Percentiles rank a stretch among this genome's conserved stretches.
phyloP scores from a whole-genome alignment of 495 filamentous ascomycete species.

The Hypoxylon cercidicola region DNA sequence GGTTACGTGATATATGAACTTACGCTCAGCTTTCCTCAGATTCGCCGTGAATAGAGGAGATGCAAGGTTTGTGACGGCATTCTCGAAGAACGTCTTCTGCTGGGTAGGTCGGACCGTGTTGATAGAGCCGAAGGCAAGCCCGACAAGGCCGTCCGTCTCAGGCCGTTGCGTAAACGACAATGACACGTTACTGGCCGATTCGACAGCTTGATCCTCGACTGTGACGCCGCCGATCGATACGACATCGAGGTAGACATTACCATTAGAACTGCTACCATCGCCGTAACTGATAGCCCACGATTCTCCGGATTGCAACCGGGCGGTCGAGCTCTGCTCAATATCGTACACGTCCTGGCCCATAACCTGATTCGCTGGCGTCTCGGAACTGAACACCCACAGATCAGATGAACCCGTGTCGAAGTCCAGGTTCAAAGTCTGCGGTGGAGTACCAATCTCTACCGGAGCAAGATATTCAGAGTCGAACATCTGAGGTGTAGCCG shows the following conservation, averaged over 20 bases:
- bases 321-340: conserved; percentile 58
- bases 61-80: conserved; percentile 68
- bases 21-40: conserved; percentile 70
- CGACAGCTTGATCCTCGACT: conserved; percentile 75
- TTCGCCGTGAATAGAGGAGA: conserved; percentile 76
- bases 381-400: conserved; percentile 71
- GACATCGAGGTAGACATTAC: conserved; percentile 78
- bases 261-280: conserved; percentile 74
- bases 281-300: conserved; percentile 79
- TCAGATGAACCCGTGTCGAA: conserved; percentile 83
- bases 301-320: conserved; percentile 61
- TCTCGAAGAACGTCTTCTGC: conserved; percentile 81
- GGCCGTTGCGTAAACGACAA: conserved; percentile 67
- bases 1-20: conserved; percentile 8
- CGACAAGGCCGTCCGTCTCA: conserved; percentile 76
- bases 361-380: conserved; percentile 53
- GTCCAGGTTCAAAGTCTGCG: conserved; percentile 74
- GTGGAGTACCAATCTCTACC: conserved; percentile 76
- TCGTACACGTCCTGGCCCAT: conserved; percentile 67
- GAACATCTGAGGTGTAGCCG: conserved; percentile 59
- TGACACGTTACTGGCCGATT: conserved; percentile 74
- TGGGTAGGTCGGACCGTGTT: conserved; percentile 73
- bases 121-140: conserved; percentile 76
- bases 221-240: conserved; percentile 78
- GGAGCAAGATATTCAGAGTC: conserved; percentile 74